These are phyloP conservation scores for Aspergillus novofumigatus DNA, from an alignment of 2,329 filamentous ascomycete species.

Conservation along the genomic window DNA sequence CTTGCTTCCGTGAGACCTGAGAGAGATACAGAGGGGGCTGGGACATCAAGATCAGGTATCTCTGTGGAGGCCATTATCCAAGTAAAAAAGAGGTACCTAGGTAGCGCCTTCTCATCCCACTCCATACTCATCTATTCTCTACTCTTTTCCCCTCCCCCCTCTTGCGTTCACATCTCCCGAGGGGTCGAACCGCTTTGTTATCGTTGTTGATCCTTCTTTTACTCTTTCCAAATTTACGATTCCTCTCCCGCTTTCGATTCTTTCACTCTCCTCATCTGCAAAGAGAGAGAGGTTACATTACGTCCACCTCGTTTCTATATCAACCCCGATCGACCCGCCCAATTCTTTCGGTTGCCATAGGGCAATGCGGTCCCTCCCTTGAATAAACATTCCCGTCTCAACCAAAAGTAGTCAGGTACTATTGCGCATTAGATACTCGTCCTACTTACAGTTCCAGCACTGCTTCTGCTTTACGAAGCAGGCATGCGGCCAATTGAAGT, in stretches of 20 bases:
- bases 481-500: slow-evolving; percentile 38
- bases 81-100: background rate
- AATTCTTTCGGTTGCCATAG: slow-evolving; percentile 16
- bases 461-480: slow-evolving; percentile 29
- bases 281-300: background rate
- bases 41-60: background rate
- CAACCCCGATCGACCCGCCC: slow-evolving; percentile 19
- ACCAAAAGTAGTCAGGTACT: slow-evolving; percentile 2
- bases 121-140: background rate
- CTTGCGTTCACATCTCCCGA: background rate
- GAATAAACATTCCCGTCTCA: slow-evolving; percentile 20
- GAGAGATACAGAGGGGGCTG: background rate
- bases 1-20: background rate
- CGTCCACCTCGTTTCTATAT: slow-evolving; percentile 18
- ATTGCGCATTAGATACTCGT: slow-evolving; percentile 4
- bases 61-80: background rate
- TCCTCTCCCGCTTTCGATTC: background rate
- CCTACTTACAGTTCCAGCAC: slow-evolving; percentile 10
- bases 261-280: background rate
- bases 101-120: slow-evolving; percentile 8
- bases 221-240: background rate
- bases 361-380: slow-evolving; percentile 21
- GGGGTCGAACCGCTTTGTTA: background rate
- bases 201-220: background rate
- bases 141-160: slow-evolving; percentile 5